These are phyloP conservation scores for Debaryomyces maramus DNA, from an alignment of 805 yeast species.

Conservation along the genomic window DNA sequence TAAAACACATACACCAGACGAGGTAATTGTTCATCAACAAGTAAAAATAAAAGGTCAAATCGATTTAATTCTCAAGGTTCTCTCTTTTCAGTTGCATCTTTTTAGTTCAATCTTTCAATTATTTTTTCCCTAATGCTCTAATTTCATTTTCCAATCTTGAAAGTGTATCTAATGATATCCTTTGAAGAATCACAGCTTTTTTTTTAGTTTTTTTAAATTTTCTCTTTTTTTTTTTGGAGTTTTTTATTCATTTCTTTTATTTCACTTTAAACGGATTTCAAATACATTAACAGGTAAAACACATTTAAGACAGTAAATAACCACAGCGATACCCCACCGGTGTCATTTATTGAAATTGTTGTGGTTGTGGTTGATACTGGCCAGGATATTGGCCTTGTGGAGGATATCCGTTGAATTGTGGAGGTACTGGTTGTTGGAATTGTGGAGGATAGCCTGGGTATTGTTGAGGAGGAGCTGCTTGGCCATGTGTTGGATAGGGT, in stretches of 20 bases:
- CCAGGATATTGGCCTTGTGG: conserved; percentile 13
- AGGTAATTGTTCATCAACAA: too few relatives aligned
- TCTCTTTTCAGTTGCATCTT: too few relatives aligned
- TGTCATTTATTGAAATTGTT: conserved; percentile 10
- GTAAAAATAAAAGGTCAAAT: neutral
- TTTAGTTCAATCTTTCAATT: too few relatives aligned
- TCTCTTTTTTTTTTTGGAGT: conserved; percentile 3
- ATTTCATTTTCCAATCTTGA: neutral
- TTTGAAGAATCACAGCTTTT: neutral
- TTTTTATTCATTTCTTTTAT: conserved; percentile 3
- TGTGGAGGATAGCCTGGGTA: conserved; percentile 22
- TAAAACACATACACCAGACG: conserved; percentile 1
- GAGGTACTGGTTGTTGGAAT: conserved; percentile 21
- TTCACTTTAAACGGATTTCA: neutral
- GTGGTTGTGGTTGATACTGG: conserved; percentile 18
- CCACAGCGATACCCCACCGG: neutral
- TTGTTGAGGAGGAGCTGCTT: conserved; percentile 18
- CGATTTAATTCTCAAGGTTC: conserved; percentile 6
- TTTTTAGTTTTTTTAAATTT: neutral
- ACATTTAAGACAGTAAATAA: neutral
- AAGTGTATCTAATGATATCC: neutral
- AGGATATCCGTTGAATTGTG: conserved; percentile 19
- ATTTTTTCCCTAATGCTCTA: neutral
- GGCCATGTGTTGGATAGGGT: conserved; percentile 5
- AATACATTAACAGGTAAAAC: neutral